Evolutionary conservation across 2,329 filamentous ascomycete species (phyloP), one percentile per base, ranked within the genome.

Genomic region (Sporothrix protearum): DNA sequence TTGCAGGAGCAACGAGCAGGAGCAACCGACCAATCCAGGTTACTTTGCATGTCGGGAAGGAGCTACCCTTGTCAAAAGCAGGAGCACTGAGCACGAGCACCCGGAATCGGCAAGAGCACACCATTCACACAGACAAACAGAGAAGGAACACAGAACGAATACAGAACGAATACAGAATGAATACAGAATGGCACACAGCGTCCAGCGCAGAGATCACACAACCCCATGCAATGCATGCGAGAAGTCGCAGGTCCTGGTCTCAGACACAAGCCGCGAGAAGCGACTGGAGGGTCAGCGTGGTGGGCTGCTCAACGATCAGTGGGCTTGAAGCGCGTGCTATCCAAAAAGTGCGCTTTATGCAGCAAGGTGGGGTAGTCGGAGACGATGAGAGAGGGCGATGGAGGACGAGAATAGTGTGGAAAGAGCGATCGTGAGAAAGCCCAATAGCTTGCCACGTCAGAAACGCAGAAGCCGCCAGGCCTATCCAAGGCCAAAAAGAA

Each of bases 141-240:
- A 16, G 22, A 19, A 36, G 30, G 14, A 47, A 25, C n/a, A 42
- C n/a, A 28, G 45, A 36, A 49, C 36, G 42, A 25, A 16, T n/a
- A n/a, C n/a, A n/a, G n/a, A n/a, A 9, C 8, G 25, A 12, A 25
- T 9, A 53, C 9, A 16, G 22, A 19, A 36, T 16, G 14, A 47
- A 25, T 12, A 42, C n/a, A 28, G 45, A 36, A 49, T 33, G 42
- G 22, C 59, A 39, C 22, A 63, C 59, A 2, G 45, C 8, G 63
- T 36, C n/a, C 49, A 33, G 22, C 33, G 39, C 45, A 71, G 47
- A 67, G 47, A 71, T 57, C 59, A 67, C 61, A 71, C 59, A 71
- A 57, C 47, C 59, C 59, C 22, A 64, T 63, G 59, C 59, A 64
- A 45, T 59, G 49, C 69, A 59, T 69, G 67, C 36, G 61, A 28